phyloP scores from a whole-genome alignment of 495 filamentous ascomycete genomes.

The Lepidopterella palustris region DNA sequence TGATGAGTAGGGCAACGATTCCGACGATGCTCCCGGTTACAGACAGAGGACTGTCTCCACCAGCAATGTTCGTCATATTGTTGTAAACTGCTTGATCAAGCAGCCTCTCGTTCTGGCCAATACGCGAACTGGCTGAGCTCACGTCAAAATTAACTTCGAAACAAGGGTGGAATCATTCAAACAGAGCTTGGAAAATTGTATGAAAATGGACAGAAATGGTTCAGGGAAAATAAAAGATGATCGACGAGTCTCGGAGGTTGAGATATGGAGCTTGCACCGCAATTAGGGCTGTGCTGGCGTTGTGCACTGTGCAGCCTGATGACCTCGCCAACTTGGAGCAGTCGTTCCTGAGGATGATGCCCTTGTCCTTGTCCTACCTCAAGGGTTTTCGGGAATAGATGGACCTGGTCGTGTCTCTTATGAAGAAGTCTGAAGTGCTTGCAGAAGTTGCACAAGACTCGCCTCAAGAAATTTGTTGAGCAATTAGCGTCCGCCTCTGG shows the following conservation, averaged over 20 bases:
- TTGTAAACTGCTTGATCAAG: too few relatives aligned
- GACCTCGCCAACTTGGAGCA: neutral
- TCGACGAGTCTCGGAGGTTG: neutral
- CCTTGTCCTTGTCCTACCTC: neutral
- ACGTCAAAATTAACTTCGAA: too few relatives aligned
- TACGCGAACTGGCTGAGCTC: too few relatives aligned
- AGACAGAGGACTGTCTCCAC: constrained; percentile 10
- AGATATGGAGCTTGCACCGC: neutral
- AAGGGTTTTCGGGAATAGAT: neutral
- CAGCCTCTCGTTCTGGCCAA: too few relatives aligned
- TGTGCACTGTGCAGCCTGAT: neutral
- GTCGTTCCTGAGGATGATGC: neutral
- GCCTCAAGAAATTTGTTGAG: too few relatives aligned
- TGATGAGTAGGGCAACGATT: constrained; percentile 14
- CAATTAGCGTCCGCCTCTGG: too few relatives aligned
- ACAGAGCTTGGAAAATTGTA: neutral
- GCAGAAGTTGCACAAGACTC: too few relatives aligned
- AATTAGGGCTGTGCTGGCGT: neutral
- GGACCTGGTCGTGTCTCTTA: neutral
- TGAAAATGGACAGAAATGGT: neutral
- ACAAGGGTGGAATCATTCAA: too few relatives aligned
- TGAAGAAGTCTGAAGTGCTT: too few relatives aligned
- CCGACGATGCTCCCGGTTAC: constrained; percentile 15
- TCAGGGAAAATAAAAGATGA: neutral
- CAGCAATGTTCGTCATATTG: constrained; percentile 9